Evolutionary conservation across 257 asterid species (phyloP).

Genomic region (Solanum appendiculatum): DNA sequence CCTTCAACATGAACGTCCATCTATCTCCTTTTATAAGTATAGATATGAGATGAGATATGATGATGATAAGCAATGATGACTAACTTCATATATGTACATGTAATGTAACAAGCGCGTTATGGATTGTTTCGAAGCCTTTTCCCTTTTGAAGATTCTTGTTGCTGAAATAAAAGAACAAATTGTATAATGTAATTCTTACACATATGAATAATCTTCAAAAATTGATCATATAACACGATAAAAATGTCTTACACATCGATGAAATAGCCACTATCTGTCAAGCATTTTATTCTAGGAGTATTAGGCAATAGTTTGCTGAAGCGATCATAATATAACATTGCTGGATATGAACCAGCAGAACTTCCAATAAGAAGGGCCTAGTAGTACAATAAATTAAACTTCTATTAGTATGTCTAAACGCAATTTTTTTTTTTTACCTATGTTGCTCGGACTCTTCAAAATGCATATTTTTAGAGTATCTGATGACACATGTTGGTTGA

Average conservation of each 20-base stretch:
- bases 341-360: not conserved
- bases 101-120: not conserved
- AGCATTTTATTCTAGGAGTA: not conserved
- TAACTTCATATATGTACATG: not conserved
- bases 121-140: not conserved
- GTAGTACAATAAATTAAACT: not conserved
- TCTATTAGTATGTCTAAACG: not conserved
- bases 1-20: too few species aligned
- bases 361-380: not conserved
- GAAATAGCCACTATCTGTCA: not conserved
- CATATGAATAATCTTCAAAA: not conserved
- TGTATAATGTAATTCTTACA: not conserved
- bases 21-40: too few species aligned
- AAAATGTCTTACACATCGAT: not conserved
- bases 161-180: not conserved
- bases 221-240: not conserved
- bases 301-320: not conserved
- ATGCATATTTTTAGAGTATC: too few species aligned
- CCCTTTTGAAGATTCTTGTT: not conserved
- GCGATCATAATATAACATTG: not conserved
- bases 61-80: too few species aligned
- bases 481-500: too few species aligned
- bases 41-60: too few species aligned
- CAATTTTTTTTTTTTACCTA: not conserved
- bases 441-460: not conserved